Evolutionary conservation across 495 filamentous ascomycete species (phyloP), one percentile per base, ranked within the genome.

Genomic region (Penicillium goetzii): DNA sequence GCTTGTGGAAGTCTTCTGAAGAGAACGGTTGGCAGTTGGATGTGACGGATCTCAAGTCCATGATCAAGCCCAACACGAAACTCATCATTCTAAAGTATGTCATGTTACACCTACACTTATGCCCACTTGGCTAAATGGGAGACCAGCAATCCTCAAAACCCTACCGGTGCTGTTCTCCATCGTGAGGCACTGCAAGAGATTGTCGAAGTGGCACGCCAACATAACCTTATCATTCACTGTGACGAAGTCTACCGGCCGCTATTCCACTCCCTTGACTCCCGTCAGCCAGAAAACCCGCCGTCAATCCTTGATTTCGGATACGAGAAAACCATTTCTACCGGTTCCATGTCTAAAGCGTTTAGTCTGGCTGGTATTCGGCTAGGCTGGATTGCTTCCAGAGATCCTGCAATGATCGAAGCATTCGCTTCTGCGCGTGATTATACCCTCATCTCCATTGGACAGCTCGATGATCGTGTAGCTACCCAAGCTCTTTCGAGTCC

Each of bases 191-290:
- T 96, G 1, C 69, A 84, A 19, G 65, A 79, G 4, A 85, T 95
- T 51, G 81, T 93, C 34, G 78, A 85, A 12, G 73, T 94, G 45
- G 91, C 92, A 3, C 74, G 76, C 15, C 68, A 79, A 34, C 78
- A 83, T 45, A 79, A 84, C 49, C 89, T 94, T 59, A 85, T 81
- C 33, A 77, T 96, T 30, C 80, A 92, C 58, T 83, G 85, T 2
- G 93, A 96, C 69, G 92, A 97, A 76, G 93, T 95, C 11, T 96
- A 95, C 72, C 85, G 91, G 11, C 92, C 92, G 0, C 80, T 96
- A 6, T 96, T 93, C 82, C 92, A 96, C 78, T 85, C 83, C 38
- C 83, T 90, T 41, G 76, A 77, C 15, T 78, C 84, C 0, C 65
- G 76, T 51, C 19, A 74, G 1, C 43, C 52, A 19, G 80, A 83